These are phyloP conservation scores for Mortierella sp. DNA, from an alignment of 371 early-diverging fungal species.

Conservation along the genomic window DNA sequence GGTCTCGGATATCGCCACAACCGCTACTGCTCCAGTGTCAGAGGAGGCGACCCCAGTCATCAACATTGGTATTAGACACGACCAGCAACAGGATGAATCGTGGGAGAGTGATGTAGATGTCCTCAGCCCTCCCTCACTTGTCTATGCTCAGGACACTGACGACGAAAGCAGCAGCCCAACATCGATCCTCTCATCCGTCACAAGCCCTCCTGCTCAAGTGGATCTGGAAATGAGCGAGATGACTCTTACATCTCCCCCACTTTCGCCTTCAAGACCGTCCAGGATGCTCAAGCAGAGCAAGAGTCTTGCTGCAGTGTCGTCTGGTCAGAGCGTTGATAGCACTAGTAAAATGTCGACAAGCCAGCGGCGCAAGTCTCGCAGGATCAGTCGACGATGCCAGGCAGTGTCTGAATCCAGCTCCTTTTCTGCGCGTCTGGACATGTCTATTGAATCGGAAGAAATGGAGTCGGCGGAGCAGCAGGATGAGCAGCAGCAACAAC, in stretches of 20 bases:
- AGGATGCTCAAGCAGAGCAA: slow-evolving; percentile 5
- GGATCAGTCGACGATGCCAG: not conserved
- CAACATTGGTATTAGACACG: not conserved
- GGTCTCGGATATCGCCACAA: not conserved
- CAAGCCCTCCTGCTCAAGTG: not conserved
- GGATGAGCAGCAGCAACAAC: not conserved
- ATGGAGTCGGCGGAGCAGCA: not conserved
- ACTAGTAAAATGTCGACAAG: not conserved
- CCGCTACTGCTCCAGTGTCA: not conserved
- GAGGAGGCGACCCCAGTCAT: not conserved
- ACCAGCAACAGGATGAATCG: not conserved
- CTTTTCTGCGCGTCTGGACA: not conserved
- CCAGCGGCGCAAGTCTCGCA: slow-evolving; percentile 1
- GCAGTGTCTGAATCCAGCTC: not conserved
- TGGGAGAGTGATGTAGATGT: slow-evolving; percentile 27
- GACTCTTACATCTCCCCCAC: not conserved
- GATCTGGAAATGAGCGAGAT: slow-evolving; percentile 10
- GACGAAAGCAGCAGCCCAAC: not conserved
- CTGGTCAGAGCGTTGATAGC: not conserved
- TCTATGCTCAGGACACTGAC: slow-evolving; percentile 17
- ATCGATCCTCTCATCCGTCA: not conserved
- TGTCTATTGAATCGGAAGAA: too few relatives aligned
- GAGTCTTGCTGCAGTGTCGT: not conserved
- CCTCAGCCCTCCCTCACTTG: slow-evolving; percentile 28
- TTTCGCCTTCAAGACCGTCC: not conserved